Percentiles rank a stretch among this genome's conserved stretches.
Conservation (phyloP, 2,329 filamentous ascomycete genomes). For the Diaporthe destruens region DNA sequence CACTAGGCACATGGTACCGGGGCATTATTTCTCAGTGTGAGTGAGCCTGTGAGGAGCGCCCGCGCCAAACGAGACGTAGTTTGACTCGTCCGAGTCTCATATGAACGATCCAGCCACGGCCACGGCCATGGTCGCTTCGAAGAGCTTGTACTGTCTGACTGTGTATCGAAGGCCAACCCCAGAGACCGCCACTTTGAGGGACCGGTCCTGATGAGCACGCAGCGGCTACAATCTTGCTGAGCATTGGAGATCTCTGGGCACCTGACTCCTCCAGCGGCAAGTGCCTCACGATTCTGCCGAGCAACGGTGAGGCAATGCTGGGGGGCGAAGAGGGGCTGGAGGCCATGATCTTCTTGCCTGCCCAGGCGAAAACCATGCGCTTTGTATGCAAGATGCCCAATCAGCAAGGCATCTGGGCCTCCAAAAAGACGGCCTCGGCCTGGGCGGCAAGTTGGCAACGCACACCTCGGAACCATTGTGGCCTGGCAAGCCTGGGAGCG, state of each 20-base stretch:
- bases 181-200: slow-evolving; percentile 33
- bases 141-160: slow-evolving; percentile 10
- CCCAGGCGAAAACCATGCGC: slow-evolving; percentile 28
- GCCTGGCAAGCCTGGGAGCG: slow-evolving; percentile 13
- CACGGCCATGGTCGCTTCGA: slow-evolving; percentile 14
- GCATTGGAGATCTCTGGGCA: slow-evolving; percentile 25
- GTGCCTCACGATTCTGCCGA: slow-evolving; percentile 12
- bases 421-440: slow-evolving; percentile 30
- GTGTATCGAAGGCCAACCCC: slow-evolving; percentile 1
- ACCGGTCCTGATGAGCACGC: neutral
- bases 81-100: slow-evolving; percentile 37
- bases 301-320: slow-evolving; percentile 15
- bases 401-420: slow-evolving; percentile 27
- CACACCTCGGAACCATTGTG: slow-evolving; percentile 34
- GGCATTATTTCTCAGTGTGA: slow-evolving; percentile 3
- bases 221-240: slow-evolving; percentile 27
- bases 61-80: slow-evolving; percentile 40
- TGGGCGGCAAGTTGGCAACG: slow-evolving; percentile 42
- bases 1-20: slow-evolving; percentile 30
- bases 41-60: slow-evolving; percentile 10
- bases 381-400: slow-evolving; percentile 29
- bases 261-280: slow-evolving; percentile 22
- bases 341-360: slow-evolving; percentile 34
- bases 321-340: slow-evolving; percentile 31
- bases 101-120: slow-evolving; percentile 28